These are phyloP conservation scores for Colletotrichum endophyticum DNA, from an alignment of 2,329 filamentous ascomycete genomes.

Conservation along the genomic window DNA sequence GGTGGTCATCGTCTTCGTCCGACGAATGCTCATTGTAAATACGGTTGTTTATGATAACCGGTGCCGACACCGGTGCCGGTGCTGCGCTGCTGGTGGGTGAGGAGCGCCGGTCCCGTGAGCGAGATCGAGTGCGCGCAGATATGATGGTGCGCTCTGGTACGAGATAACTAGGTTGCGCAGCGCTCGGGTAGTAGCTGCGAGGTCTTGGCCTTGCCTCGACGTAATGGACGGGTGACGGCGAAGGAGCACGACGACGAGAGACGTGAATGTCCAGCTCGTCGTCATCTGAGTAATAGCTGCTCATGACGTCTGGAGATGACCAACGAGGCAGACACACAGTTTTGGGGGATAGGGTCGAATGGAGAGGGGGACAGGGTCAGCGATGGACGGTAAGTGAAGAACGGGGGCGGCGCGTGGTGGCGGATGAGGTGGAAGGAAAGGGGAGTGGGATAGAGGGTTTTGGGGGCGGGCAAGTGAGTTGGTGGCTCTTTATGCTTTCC, in stretches of 20 bases:
- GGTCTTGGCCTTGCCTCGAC: constrained; percentile 44
- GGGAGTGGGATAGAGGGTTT: background rate
- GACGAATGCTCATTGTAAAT: constrained; percentile 56
- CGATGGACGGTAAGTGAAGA: background rate
- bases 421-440: background rate
- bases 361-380: background rate
- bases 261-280: constrained; percentile 61
- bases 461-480: background rate
- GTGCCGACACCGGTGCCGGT: constrained; percentile 29
- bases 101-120: constrained; percentile 52
- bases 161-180: constrained; percentile 42
- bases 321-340: background rate
- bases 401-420: background rate
- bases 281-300: constrained; percentile 54
- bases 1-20: constrained; percentile 42
- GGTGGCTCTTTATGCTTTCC: constrained; percentile 9
- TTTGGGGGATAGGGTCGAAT: background rate
- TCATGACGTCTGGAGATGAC: constrained; percentile 15
- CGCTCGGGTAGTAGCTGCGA: constrained; percentile 45
- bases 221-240: constrained; percentile 48
- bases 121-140: constrained; percentile 43
- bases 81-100: constrained; percentile 38
- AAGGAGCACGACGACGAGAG: constrained; percentile 41
- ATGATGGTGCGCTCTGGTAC: constrained; percentile 53
- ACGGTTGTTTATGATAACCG: constrained; percentile 62